Percentiles rank a stretch among this genome's conserved stretches.
Evolutionary conservation across 2,329 filamentous ascomycete species (phyloP).

Genomic region (Aspergillus fijiensis): DNA sequence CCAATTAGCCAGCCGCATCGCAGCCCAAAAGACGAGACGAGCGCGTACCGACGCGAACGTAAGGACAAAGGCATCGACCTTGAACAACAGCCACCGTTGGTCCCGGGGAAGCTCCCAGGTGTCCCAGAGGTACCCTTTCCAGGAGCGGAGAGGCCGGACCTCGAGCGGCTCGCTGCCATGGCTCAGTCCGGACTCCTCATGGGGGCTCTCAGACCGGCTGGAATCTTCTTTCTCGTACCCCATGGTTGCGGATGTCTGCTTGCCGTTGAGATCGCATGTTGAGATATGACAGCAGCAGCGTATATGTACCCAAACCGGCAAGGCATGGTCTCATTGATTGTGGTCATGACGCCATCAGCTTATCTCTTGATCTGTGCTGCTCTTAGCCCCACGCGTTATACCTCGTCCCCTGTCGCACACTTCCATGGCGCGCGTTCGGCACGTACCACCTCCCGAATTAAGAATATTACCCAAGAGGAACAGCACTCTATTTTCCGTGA

Average conservation of each 20-base stretch:
- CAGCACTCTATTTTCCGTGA: background rate
- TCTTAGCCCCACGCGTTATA: background rate
- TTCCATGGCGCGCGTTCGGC: too few species aligned
- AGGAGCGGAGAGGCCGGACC: slow-evolving; percentile 13
- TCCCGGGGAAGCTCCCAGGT: slow-evolving; percentile 23
- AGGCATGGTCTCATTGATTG: background rate
- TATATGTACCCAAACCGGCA: background rate
- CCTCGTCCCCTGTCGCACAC: background rate
- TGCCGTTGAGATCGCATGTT: background rate
- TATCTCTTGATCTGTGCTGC: background rate
- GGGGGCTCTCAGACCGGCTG: background rate
- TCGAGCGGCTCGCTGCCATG: background rate
- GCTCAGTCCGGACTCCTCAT: background rate
- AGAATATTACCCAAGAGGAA: too few species aligned
- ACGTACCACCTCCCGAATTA: too few species aligned
- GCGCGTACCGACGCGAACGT: slow-evolving; percentile 23
- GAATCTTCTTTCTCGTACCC: background rate
- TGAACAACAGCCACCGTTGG: slow-evolving; percentile 30
- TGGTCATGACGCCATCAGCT: background rate
- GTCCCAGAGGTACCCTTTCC: slow-evolving; percentile 26
- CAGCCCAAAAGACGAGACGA: background rate
- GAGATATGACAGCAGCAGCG: background rate
- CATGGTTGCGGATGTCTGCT: background rate
- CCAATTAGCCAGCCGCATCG: background rate
- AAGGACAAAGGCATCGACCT: slow-evolving; percentile 30